Evolutionary conservation across 345 rosid genomes (phyloP).

Genomic region (Citrus cavaleriei): DNA sequence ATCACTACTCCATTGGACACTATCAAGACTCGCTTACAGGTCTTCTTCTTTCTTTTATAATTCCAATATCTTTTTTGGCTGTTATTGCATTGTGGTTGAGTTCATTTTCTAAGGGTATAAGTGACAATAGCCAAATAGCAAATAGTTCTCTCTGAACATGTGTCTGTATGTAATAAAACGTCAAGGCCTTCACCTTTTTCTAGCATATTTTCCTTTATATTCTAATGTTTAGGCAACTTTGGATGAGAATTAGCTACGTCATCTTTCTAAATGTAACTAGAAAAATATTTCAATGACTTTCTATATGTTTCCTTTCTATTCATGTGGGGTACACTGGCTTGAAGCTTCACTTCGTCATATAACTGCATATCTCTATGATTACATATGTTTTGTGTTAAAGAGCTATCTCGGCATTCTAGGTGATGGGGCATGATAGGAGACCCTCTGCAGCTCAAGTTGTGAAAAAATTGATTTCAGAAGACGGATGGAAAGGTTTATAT

Average conservation of each 20-base stretch:
- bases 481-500: slow-evolving; percentile 93
- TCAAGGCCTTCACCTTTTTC: background rate
- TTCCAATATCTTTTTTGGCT: background rate
- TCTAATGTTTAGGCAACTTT: background rate
- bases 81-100: background rate
- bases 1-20: slow-evolving; percentile 96
- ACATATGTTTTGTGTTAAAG: background rate
- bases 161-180: background rate
- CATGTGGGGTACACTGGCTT: background rate
- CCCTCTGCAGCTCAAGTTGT: slow-evolving; percentile 68
- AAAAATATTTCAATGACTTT: background rate
- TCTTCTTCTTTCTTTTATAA: slow-evolving; percentile 12
- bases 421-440: slow-evolving; percentile 81
- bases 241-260: background rate
- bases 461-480: slow-evolving; percentile 66
- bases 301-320: background rate
- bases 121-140: background rate
- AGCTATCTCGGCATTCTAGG: slow-evolving; percentile 35
- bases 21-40: slow-evolving; percentile 95
- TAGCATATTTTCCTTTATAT: background rate
- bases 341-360: background rate
- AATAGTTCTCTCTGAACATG: background rate
- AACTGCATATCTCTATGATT: background rate
- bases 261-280: background rate
- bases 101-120: background rate